A percentile compares a stretch with the other conserved stretches of the same genome.
Conservation (phyloP, 352 stramenopile genomes). For the Phytopythium sindhum region DNA sequence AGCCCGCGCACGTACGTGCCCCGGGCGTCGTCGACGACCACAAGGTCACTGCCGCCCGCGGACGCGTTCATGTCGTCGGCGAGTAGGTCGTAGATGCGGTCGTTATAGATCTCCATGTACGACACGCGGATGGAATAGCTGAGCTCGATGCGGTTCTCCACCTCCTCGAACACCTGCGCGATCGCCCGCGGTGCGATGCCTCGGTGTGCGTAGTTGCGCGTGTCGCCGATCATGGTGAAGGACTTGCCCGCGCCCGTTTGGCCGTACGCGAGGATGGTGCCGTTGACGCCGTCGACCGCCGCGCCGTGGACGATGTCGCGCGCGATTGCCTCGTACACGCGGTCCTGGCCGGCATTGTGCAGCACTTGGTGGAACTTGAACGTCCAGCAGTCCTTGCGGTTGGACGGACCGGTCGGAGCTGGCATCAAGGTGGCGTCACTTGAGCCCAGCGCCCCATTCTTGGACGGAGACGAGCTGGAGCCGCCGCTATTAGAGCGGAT, state of each 20-base stretch:
- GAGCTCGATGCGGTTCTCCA: conserved; percentile 87
- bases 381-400: conserved; percentile 80
- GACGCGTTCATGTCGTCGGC: conserved; percentile 14
- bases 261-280: conserved; percentile 86
- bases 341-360: conserved; percentile 89
- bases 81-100: conserved; percentile 92
- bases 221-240: conserved; percentile 92
- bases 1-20: conserved; percentile 88
- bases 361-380: conserved; percentile 93
- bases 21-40: conserved; percentile 80
- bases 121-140: conserved; percentile 85
- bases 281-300: conserved; percentile 87
- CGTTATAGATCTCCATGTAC: conserved; percentile 97
- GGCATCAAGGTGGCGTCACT: neutral
- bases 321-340: conserved; percentile 88
- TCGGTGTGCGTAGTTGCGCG: conserved; percentile 88
- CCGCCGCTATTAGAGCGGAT: conserved; percentile 32
- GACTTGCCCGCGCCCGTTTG: conserved; percentile 89
- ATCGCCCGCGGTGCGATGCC: conserved; percentile 86
- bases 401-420: conserved; percentile 37
- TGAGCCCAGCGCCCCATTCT: conserved; percentile 18
- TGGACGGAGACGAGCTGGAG: conserved; percentile 23
- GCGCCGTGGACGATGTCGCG: conserved; percentile 86
- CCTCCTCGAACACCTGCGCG: conserved; percentile 87
- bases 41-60: conserved; percentile 24